Evolutionary conservation across 2,329 filamentous ascomycete species (phyloP), one percentile per base, ranked within the genome.

Genomic region (Parasarocladium wereldwijsianum): DNA sequence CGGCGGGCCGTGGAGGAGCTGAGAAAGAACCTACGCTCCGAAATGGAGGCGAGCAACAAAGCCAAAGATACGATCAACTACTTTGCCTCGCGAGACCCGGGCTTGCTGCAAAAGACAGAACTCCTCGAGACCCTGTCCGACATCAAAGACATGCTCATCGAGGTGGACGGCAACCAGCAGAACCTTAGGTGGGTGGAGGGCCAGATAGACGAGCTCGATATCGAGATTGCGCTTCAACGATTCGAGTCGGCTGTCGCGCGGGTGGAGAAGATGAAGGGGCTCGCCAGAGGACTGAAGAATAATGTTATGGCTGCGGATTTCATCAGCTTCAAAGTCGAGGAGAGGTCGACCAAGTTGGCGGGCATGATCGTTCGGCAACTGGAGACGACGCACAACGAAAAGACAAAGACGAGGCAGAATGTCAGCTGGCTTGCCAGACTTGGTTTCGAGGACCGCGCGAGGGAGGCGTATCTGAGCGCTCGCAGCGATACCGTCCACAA

Each of bases 141-240:
- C 37, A 74, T 79, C 43, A 84, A 84, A 46, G 82, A 92, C 49
- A 79, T 93, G 57, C 70, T 93, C 32, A 86, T 98, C 40, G 90
- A 98, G 43, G 83, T 93, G 10, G 90, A 96, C 44, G 90, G 90
- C 28, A 93, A 93, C 45, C 86, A 94, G 51, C 84, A 96, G 49
- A 94, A 90, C 48, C 66, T 98, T 26, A 80, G 87, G 31, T 94
- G 84, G 84, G 84, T 98, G 0, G 90, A 98, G 50, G 74, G 76
- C 31, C 84, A 96, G 54, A 81, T 98, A 51, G 90, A 98, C 47
- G 84, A 93, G 46, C 70, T 98, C 5, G 90, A 98, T 46, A 96
- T 96, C 43, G 79, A 93, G 43, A 86, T 98, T 44, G 87, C 90
- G 0, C 65, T 94, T 29, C 87, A 96, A 49, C 70, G 72, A 24